A percentile compares a stretch with the other conserved stretches of the same genome.
Evolutionary conservation across 1,139 yeast genomes (phyloP).

Genomic region (Pichia sp.): DNA sequence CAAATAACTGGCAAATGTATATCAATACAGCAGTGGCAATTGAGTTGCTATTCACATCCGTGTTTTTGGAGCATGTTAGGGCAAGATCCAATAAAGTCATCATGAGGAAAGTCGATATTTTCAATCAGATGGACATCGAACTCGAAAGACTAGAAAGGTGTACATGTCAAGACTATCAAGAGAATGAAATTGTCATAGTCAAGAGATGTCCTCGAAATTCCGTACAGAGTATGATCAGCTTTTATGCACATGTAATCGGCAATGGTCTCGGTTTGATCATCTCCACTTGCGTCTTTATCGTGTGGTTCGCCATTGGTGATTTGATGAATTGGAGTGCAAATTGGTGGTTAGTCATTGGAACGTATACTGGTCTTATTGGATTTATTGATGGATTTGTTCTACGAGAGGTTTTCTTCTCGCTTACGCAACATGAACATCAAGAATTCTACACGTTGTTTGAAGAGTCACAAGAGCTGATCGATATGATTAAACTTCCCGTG

Average conservation of each 20-base stretch:
- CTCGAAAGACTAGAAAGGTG: constrained; percentile 25
- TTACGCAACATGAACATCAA: constrained; percentile 25
- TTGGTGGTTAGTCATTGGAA: constrained; percentile 38
- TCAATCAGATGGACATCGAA: constrained; percentile 24
- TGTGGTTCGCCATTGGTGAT: constrained; percentile 31
- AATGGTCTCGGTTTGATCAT: constrained; percentile 32
- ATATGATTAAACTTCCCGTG: constrained; percentile 45
- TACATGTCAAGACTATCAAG: constrained; percentile 18
- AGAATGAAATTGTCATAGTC: constrained; percentile 21
- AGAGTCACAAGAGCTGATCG: constrained; percentile 63
- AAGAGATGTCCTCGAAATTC: constrained; percentile 21
- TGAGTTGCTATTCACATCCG: constrained; percentile 27
- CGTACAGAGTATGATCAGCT: constrained; percentile 25
- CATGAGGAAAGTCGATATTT: constrained; percentile 19
- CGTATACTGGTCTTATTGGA: constrained; percentile 35
- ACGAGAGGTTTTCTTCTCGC: constrained; percentile 30
- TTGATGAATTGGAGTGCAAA: constrained; percentile 29
- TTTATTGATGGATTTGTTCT: constrained; percentile 34
- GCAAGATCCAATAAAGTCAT: constrained; percentile 29
- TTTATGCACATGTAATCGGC: constrained; percentile 34
- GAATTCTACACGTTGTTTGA: constrained; percentile 38
- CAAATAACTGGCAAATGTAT: constrained; percentile 33
- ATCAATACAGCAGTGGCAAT: constrained; percentile 35
- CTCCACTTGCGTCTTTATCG: constrained; percentile 27
- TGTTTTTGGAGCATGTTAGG: constrained; percentile 32